phyloP scores from a whole-genome alignment of 2,329 filamentous ascomycete genomes.

The Botrytis deweyae region DNA sequence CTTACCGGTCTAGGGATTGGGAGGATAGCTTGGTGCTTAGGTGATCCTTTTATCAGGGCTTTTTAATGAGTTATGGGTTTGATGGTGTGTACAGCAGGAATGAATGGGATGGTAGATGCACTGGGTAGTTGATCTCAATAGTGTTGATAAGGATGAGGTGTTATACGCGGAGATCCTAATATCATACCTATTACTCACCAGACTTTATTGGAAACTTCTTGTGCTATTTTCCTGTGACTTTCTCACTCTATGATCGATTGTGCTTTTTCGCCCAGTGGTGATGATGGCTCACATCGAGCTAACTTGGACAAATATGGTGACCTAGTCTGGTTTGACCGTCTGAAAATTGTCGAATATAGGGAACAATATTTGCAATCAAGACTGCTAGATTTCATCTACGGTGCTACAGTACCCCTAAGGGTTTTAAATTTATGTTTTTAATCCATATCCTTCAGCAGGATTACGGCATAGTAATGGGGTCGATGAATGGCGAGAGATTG shows the following conservation, averaged over 20 bases:
- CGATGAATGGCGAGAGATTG: background rate
- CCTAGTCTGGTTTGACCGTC: background rate
- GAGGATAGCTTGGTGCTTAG: slow-evolving; percentile 22
- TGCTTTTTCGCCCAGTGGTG: background rate
- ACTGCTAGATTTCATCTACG: background rate
- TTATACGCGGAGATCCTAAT: background rate
- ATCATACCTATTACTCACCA: background rate
- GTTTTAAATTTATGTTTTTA: background rate
- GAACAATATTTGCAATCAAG: background rate
- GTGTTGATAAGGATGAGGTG: background rate
- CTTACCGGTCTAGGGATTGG: slow-evolving; percentile 21
- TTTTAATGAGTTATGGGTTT: background rate
- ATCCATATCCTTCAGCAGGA: background rate
- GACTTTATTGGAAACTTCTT: background rate
- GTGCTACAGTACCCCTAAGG: background rate
- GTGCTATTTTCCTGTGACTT: background rate
- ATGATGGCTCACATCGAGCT: background rate
- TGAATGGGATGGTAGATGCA: background rate
- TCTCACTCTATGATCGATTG: background rate
- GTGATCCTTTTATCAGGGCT: background rate
- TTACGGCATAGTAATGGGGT: background rate
- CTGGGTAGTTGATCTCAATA: background rate
- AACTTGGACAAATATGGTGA: background rate
- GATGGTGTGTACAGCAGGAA: background rate
- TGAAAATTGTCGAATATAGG: background rate